Conservation (phyloP, 148 eudicot genomes). For the Vaccinium vitisidaea region DNA sequence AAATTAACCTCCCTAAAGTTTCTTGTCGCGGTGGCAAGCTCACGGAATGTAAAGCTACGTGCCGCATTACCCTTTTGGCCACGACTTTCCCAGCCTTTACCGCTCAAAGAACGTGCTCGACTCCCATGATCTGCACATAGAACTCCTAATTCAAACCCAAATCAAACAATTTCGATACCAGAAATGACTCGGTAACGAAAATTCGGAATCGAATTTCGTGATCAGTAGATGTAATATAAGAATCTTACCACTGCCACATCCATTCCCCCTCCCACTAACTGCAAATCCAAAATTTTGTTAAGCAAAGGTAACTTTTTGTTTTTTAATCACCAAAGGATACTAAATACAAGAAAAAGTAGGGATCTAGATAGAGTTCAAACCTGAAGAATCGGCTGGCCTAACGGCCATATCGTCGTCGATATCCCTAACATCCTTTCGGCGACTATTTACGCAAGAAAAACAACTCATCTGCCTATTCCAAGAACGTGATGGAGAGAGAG, state of each 20-base stretch:
- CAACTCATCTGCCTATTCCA: conserved; percentile 42
- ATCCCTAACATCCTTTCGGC: conserved; percentile 33
- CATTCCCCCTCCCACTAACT: conserved; percentile 31
- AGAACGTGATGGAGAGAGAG: background rate
- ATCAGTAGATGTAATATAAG: background rate
- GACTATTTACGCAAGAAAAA: conserved; percentile 54
- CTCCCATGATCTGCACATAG: conserved; percentile 38
- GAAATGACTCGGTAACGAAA: background rate
- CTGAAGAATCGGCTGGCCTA: conserved; percentile 39
- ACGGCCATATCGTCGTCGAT: conserved; percentile 25
- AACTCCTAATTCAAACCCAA: background rate
- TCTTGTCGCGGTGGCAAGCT: conserved; percentile 68
- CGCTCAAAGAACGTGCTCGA: conserved; percentile 27
- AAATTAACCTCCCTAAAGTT: conserved; percentile 71
- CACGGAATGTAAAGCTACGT: conserved; percentile 61
- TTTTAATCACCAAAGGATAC: no score
- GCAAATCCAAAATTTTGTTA: conserved; percentile 18
- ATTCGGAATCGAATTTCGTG: background rate
- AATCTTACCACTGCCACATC: conserved; percentile 15
- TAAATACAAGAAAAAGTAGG: background rate
- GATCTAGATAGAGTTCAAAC: conserved; percentile 23
- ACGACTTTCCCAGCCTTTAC: conserved; percentile 33
- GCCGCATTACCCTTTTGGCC: conserved; percentile 38
- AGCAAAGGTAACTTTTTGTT: background rate
- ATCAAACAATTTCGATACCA: background rate